Base-by-base conservation (phyloP, 139 green algal genomes). In the Coelastrella sp. region DNA sequence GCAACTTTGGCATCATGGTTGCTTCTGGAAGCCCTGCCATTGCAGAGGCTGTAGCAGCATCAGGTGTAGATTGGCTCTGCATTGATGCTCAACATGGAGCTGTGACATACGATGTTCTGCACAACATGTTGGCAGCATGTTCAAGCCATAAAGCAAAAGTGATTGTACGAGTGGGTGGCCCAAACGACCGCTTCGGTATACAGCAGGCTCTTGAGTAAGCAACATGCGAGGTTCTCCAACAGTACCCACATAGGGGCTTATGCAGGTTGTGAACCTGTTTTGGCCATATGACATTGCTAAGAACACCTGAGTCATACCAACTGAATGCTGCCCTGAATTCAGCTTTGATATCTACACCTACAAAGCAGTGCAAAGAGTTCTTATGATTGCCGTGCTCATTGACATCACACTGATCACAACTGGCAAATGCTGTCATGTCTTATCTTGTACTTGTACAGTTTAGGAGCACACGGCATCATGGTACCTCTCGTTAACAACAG, bases 121-220 rank as follows among this genome's bases (percentile, higher is more conserved):
- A 38, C 5, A 66, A 84, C 21, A 77, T 89, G 38, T 66, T 57
- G 1, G 37, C 41, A 53, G 74, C 25, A 8, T 40, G 5, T 37
- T 38, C 53, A 64, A 69, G 75, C n/a, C 50, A 81, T 23, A 48
- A 72, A 6, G 64, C 67, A 4, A 79, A 88, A 77, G 60, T 53
- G 32, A 89, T 89, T 38, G 85, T 89, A 35, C 40, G 85, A 23
- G 85, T 89, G 43, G 85, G 85, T 3, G 85, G 78, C 21, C 85
- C 85, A 5, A 63, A 38, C 1, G 85, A 89, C 71, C 59, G 68
- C 15, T 86, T 80, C 37, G 85, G 85, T 30, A 89, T 86, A 13
- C 85, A 89, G 71, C 85, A 89, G 45, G 85, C 85, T 0, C 85
- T 89, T 15, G 85, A 89, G 85, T 89, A 68, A 77, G 84, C 60